A percentile compares a stretch with the other conserved stretches of the same genome.
These are phyloP conservation scores for Acorus calamus DNA, from an alignment of 106 monocot genomes.

Conservation along the genomic window DNA sequence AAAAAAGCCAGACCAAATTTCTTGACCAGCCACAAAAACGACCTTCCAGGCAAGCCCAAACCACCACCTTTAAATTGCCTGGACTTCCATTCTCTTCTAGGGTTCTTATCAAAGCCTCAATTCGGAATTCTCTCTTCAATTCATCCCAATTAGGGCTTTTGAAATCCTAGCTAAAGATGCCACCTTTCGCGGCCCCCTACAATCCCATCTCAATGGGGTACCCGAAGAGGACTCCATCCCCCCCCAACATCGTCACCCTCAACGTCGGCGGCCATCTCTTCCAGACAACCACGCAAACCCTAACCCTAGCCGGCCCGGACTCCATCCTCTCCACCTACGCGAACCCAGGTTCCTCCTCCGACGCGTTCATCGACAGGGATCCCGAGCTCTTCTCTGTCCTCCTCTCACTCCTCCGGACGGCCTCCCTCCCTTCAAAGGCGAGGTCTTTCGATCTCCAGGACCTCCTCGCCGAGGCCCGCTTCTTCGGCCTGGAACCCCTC, in stretches of 20 bases:
- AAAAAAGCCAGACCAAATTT: too few species aligned
- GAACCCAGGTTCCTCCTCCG: conserved; percentile 1
- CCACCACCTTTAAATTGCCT: too few species aligned
- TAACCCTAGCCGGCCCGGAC: conserved; percentile 33
- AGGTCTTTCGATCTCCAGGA: conserved; percentile 17
- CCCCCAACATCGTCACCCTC: conserved; percentile 29
- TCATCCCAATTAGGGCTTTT: too few species aligned
- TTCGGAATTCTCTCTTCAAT: too few species aligned
- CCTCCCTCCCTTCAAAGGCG: conserved; percentile 15
- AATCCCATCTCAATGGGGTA: background rate
- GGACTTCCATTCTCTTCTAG: too few species aligned
- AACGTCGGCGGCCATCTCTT: conserved; percentile 83
- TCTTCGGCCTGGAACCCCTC: conserved; percentile 28
- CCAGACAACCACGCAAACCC: conserved; percentile 65
- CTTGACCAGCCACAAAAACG: too few species aligned
- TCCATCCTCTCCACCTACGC: conserved; percentile 21
- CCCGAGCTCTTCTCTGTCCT: conserved; percentile 45
- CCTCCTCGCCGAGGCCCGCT: conserved; percentile 33
- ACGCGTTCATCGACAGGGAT: conserved; percentile 53
- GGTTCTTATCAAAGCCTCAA: too few species aligned
- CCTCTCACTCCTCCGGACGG: conserved; percentile 46
- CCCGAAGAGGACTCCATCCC: background rate
- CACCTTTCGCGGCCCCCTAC: conserved; percentile 4
- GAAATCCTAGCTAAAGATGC: background rate
- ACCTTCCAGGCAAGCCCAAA: too few species aligned